These are phyloP conservation scores for Cercospora sesami DNA, from an alignment of 2,329 filamentous ascomycete species.

Conservation along the genomic window DNA sequence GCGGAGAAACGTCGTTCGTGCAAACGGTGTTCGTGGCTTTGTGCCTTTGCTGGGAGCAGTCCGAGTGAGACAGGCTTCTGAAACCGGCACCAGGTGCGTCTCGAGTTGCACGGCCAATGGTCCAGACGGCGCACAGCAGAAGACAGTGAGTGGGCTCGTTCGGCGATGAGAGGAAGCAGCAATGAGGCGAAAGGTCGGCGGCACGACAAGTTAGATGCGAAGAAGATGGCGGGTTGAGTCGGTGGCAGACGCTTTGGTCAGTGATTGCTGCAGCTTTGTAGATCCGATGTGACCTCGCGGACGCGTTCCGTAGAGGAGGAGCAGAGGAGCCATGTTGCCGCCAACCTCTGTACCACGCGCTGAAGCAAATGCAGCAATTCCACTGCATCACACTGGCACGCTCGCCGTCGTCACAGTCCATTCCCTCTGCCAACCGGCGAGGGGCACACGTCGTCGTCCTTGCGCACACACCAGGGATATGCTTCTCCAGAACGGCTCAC, in stretches of 20 bases:
- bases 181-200: neutral
- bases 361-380: neutral
- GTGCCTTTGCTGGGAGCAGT: constrained; percentile 3
- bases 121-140: neutral
- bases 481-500: neutral
- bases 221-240: neutral
- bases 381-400: neutral
- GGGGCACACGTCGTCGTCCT: neutral
- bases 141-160: neutral
- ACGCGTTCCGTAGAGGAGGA: neutral
- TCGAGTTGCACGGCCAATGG: constrained; percentile 13
- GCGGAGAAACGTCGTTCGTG: neutral
- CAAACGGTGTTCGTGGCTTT: neutral
- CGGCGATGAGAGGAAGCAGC: neutral
- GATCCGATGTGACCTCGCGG: neutral
- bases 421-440: neutral
- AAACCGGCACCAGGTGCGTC: constrained; percentile 12
- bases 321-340: neutral
- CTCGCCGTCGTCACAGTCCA: neutral
- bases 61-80: constrained; percentile 17
- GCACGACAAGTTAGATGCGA: neutral
- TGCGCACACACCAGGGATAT: neutral
- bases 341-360: neutral
- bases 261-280: neutral
- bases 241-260: neutral